These are phyloP conservation scores for Tanacetum coccineum DNA, from an alignment of 129 eudicot species.

Conservation along the genomic window DNA sequence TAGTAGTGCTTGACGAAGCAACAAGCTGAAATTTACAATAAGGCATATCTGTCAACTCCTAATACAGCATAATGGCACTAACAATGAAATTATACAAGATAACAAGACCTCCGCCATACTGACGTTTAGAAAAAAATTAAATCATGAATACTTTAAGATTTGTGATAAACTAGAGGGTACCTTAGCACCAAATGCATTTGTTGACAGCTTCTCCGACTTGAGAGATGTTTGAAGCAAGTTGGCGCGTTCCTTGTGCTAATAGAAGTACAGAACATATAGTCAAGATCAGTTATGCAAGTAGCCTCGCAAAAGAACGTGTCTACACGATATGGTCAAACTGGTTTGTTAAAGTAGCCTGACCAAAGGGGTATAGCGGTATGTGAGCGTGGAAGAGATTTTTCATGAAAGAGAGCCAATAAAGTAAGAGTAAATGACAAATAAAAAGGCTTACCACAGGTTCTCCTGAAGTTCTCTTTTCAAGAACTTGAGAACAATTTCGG, in stretches of 20 bases:
- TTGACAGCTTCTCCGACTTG: constrained; percentile 42
- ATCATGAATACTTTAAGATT: constrained; percentile 1
- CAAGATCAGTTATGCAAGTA: constrained; percentile 4
- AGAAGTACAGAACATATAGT: constrained; percentile 18
- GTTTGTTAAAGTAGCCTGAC: neutral
- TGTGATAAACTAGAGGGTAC: constrained; percentile 29
- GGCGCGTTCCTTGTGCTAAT: constrained; percentile 36
- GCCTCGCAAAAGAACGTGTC: too few relatives aligned
- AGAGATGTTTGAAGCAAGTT: constrained; percentile 37
- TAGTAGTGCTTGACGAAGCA: constrained; percentile 48
- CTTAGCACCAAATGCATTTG: constrained; percentile 58
- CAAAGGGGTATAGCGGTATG: neutral
- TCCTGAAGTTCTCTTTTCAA: constrained; percentile 20
- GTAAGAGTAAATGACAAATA: neutral
- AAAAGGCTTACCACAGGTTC: constrained; percentile 36
- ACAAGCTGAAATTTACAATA: constrained; percentile 55
- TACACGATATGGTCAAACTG: neutral
- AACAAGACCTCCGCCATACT: neutral
- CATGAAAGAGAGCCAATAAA: constrained; percentile 3
- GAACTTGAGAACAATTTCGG: constrained; percentile 33
- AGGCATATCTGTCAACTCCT: constrained; percentile 15
- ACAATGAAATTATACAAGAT: neutral
- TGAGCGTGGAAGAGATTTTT: neutral
- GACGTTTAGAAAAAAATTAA: neutral
- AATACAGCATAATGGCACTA: neutral